A percentile compares a stretch with the other conserved stretches of the same genome.
Conservation (phyloP, 2,329 filamentous ascomycete species). For the Talaromyces sp. region DNA sequence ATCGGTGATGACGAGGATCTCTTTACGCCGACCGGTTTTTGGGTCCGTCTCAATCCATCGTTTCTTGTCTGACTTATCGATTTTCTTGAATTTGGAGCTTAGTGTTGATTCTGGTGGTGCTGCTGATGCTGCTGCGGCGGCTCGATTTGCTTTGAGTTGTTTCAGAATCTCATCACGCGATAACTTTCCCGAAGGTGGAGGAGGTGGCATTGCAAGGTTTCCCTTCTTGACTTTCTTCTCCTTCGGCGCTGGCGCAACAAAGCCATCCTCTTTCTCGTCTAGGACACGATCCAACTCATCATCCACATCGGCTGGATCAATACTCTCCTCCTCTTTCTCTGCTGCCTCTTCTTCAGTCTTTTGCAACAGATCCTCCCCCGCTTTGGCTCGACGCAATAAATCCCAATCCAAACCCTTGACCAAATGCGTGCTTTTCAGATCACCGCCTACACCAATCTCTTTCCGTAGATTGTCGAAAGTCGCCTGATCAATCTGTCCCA, state of each 20-base stretch:
- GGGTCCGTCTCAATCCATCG: constrained; percentile 56
- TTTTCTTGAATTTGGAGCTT: constrained; percentile 55
- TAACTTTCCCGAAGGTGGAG: constrained; percentile 45
- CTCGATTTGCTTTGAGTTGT: constrained; percentile 55
- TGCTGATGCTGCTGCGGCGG: constrained; percentile 37
- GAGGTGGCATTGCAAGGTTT: constrained; percentile 42
- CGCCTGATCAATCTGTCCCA: constrained; percentile 75
- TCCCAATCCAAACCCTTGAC: constrained; percentile 90
- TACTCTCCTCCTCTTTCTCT: constrained; percentile 19
- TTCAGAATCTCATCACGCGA: constrained; percentile 58
- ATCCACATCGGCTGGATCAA: constrained; percentile 53
- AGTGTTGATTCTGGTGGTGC: constrained; percentile 48
- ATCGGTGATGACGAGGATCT: constrained; percentile 59
- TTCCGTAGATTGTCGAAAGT: constrained; percentile 72
- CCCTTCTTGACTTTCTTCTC: constrained; percentile 52
- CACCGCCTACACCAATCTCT: constrained; percentile 74
- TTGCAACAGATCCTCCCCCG: constrained; percentile 54
- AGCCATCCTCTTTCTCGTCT: constrained; percentile 35
- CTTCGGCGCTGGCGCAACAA: constrained; percentile 30
- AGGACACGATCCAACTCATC: constrained; percentile 53
- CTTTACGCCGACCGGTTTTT: constrained; percentile 46
- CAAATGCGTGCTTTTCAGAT: constrained; percentile 75
- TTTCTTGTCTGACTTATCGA: constrained; percentile 48
- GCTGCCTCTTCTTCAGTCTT: constrained; percentile 26
- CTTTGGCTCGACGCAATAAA: constrained; percentile 50